Conservation (phyloP, 768 basidiomycete genomes). For the Tulasnella sp. region DNA sequence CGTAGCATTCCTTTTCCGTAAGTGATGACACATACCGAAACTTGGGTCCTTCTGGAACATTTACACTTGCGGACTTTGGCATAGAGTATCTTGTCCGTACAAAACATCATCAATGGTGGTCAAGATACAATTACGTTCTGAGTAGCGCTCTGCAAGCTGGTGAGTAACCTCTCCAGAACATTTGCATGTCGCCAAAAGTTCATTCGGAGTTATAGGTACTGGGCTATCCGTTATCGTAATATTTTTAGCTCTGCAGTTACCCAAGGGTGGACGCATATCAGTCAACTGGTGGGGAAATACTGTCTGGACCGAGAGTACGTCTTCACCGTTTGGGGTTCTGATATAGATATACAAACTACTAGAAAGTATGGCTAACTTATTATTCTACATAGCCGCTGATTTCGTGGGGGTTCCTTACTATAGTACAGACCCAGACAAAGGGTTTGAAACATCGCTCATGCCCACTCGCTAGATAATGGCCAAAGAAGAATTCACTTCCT, state of each 20-base stretch:
- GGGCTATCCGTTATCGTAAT: conserved; percentile 40
- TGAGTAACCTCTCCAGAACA: conserved; percentile 28
- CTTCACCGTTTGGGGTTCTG: no score
- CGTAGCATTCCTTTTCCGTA: conserved; percentile 45
- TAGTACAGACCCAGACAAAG: neutral
- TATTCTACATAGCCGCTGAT: neutral
- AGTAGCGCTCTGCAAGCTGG: conserved; percentile 44
- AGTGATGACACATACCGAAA: conserved; percentile 24
- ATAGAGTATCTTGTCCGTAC: conserved; percentile 43
- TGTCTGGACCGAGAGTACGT: conserved; percentile 28
- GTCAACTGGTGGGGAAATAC: conserved; percentile 42
- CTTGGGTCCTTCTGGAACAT: neutral
- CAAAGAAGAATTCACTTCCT: no score
- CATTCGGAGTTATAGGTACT: conserved; percentile 32
- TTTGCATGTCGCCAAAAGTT: neutral
- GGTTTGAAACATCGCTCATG: neutral
- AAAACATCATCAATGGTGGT: conserved; percentile 46
- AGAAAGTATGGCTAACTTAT: no score
- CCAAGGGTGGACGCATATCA: conserved; percentile 34
- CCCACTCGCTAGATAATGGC: no score
- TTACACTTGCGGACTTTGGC: neutral
- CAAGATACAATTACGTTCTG: conserved; percentile 49
- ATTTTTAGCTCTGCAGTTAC: conserved; percentile 42
- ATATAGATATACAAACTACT: no score
- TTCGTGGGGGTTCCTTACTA: neutral